Conservation (phyloP, 2,329 filamentous ascomycete species). For the Leptographium flavum region DNA sequence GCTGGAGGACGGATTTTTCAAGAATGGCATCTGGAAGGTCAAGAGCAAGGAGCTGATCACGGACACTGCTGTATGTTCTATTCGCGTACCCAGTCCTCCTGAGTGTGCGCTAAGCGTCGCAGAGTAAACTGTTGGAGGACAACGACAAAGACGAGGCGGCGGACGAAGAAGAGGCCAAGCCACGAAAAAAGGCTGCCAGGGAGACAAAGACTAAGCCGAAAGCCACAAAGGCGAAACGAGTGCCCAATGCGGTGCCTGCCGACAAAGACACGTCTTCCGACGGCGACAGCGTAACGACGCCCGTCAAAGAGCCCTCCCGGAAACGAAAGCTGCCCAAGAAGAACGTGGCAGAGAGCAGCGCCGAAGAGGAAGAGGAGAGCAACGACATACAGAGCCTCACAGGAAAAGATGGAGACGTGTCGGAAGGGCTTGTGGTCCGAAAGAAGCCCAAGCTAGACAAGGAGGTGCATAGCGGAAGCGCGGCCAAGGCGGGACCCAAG, state of each 20-base stretch:
- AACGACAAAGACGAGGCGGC: conserved; percentile 2
- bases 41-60: conserved; percentile 45
- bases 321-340: not conserved
- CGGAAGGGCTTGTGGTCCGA: not conserved
- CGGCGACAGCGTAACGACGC: not conserved
- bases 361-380: not conserved
- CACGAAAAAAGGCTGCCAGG: not conserved
- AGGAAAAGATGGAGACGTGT: conserved; percentile 3
- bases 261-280: conserved; percentile 4
- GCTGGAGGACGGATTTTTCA: conserved; percentile 37
- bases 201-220: not conserved
- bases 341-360: conserved; percentile 1
- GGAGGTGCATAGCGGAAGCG: not conserved
- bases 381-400: not conserved
- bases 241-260: conserved; percentile 8
- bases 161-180: conserved; percentile 2
- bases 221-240: conserved; percentile 11
- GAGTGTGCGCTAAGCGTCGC: not conserved
- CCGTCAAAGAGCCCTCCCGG: not conserved
- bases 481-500: not conserved
- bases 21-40: conserved; percentile 36
- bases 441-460: conserved; percentile 5
- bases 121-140: conserved; percentile 5
- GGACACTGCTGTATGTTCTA: conserved; percentile 36
- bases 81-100: not conserved